Evolutionary conservation across 2,329 filamentous ascomycete genomes (phyloP).

Genomic region (Magnaporthiopsis rhizophila): DNA sequence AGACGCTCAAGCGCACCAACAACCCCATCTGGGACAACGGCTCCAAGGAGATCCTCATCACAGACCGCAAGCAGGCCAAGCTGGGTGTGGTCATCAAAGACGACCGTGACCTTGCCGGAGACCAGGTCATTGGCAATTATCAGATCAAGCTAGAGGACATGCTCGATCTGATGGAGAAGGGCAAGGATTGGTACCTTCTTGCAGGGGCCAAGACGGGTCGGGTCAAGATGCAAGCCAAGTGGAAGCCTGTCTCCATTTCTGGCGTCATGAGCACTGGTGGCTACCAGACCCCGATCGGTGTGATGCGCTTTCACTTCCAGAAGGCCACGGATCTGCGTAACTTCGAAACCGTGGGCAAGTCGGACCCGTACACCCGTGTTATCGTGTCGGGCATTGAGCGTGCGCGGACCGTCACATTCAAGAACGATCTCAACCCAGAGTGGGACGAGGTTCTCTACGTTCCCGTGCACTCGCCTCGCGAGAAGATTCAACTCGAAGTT

Average conservation of each 20-base stretch:
- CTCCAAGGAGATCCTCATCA: constrained; percentile 89
- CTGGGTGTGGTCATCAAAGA: constrained; percentile 92
- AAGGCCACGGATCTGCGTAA: constrained; percentile 78
- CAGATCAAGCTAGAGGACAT: constrained; percentile 95
- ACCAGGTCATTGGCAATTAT: constrained; percentile 83
- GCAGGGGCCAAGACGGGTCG: constrained; percentile 73
- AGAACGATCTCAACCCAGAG: constrained; percentile 89
- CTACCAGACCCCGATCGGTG: constrained; percentile 88
- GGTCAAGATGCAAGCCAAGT: constrained; percentile 84
- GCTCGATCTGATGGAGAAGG: constrained; percentile 81
- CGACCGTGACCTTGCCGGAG: constrained; percentile 74
- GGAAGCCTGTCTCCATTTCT: constrained; percentile 87
- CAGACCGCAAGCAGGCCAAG: constrained; percentile 82
- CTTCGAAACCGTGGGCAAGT: constrained; percentile 91
- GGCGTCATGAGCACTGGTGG: constrained; percentile 73
- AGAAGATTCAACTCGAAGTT: constrained; percentile 82
- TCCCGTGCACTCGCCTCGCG: constrained; percentile 75
- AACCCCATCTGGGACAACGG: constrained; percentile 94
- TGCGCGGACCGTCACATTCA: constrained; percentile 86
- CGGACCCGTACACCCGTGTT: constrained; percentile 87
- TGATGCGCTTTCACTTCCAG: constrained; percentile 90
- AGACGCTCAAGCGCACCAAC: constrained; percentile 93
- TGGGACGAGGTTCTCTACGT: constrained; percentile 96
- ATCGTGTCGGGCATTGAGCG: constrained; percentile 86
- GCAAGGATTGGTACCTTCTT: constrained; percentile 93